Conservation (phyloP, 2,329 filamentous ascomycete genomes). For the Colletotrichum destructivum region DNA sequence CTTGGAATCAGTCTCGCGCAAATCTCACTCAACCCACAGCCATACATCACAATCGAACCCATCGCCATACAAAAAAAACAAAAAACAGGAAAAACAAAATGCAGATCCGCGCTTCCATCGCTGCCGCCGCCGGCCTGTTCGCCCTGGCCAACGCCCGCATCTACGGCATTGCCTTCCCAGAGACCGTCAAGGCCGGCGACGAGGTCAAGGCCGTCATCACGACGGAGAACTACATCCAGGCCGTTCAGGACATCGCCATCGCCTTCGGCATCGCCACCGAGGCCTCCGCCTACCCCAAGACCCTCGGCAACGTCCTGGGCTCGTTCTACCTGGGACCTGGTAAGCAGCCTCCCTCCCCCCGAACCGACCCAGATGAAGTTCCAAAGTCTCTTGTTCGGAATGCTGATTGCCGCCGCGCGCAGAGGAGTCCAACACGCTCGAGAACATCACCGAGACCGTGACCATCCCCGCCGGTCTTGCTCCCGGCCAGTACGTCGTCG, state of each 20-base stretch:
- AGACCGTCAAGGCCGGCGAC: conserved; percentile 56
- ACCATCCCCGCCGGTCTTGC: conserved; percentile 45
- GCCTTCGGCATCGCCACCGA: conserved; percentile 56
- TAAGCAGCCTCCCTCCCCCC: conserved; percentile 35
- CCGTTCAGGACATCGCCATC: conserved; percentile 60
- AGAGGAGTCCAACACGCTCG: conserved; percentile 48
- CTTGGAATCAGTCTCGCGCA: no score
- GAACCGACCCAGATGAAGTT: no score
- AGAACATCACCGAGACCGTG: conserved; percentile 47
- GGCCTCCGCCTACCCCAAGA: conserved; percentile 45
- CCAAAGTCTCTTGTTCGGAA: no score
- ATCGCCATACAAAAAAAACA: no score
- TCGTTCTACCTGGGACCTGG: conserved; percentile 56
- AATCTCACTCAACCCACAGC: background rate
- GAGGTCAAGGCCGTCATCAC: conserved; percentile 53
- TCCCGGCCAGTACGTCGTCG: conserved; percentile 46
- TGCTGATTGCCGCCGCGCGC: background rate
- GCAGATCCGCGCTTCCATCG: conserved; percentile 44
- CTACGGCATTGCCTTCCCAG: conserved; percentile 58
- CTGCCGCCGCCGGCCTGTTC: conserved; percentile 45
- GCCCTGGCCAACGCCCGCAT: conserved; percentile 56
- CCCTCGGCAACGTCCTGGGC: conserved; percentile 50
- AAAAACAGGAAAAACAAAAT: conserved; percentile 42
- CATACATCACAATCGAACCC: background rate
- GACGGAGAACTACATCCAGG: conserved; percentile 61